Conservation (phyloP, 2,329 filamentous ascomycete species). For the Scedosporium minutisporum region DNA sequence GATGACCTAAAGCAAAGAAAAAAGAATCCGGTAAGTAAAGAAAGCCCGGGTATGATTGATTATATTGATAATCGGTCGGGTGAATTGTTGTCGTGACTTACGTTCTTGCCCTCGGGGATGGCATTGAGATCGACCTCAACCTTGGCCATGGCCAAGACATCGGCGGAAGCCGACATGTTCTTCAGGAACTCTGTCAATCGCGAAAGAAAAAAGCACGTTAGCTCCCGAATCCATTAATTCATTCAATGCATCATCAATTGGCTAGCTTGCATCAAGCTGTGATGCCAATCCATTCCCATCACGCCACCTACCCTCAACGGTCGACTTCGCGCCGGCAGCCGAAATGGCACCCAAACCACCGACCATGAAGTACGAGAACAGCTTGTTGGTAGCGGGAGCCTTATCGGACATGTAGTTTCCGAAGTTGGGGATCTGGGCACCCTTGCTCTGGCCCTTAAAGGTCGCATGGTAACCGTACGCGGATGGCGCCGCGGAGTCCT, state of each 20-base stretch:
- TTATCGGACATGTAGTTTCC: slow-evolving; percentile 72
- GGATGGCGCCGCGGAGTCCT: slow-evolving; percentile 27
- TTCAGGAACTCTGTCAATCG: slow-evolving; percentile 81
- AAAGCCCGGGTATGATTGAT: background rate
- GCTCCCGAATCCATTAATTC: background rate
- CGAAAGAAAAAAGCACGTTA: background rate
- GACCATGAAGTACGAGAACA: slow-evolving; percentile 98
- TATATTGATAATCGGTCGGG: background rate
- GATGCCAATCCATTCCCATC: slow-evolving; percentile 6
- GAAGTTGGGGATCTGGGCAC: slow-evolving; percentile 77
- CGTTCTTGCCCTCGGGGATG: slow-evolving; percentile 99
- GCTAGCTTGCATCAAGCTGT: slow-evolving; percentile 12
- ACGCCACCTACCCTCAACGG: slow-evolving; percentile 75
- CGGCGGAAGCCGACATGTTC: slow-evolving; percentile 99
- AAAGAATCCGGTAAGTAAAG: background rate
- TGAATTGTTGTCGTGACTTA: slow-evolving; percentile 35
- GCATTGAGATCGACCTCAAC: slow-evolving; percentile 88
- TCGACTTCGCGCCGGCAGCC: slow-evolving; percentile 92
- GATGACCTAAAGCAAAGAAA: slow-evolving; percentile 57
- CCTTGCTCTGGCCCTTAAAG: slow-evolving; percentile 48
- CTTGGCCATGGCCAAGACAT: slow-evolving; percentile 98
- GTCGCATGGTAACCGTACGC: slow-evolving; percentile 34
- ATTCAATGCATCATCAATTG: slow-evolving; percentile 1
- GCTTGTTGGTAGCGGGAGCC: slow-evolving; percentile 63
- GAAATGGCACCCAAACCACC: slow-evolving; percentile 87